phyloP scores from a whole-genome alignment of 441 rosid genomes.

The Jatropha podagrica region DNA sequence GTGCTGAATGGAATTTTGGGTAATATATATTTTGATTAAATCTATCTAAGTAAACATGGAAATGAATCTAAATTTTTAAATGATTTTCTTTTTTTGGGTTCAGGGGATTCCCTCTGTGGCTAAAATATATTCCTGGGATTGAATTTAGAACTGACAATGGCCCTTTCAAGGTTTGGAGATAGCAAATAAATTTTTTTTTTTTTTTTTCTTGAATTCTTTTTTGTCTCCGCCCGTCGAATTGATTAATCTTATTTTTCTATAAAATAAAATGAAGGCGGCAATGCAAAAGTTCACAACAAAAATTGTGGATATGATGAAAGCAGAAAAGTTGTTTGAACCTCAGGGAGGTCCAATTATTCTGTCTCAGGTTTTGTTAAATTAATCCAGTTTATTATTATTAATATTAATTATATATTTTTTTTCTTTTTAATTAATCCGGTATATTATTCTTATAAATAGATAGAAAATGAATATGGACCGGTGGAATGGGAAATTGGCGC shows the following conservation, averaged over 20 bases:
- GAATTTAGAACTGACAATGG: slow-evolving; percentile 84
- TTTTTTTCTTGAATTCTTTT: not conserved
- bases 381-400: not conserved
- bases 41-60: not conserved
- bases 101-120: slow-evolving; percentile 99
- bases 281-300: slow-evolving; percentile 80
- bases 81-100: slow-evolving; percentile 15
- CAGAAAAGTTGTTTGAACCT: slow-evolving; percentile 68
- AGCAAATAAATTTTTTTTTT: not conserved
- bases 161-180: slow-evolving; percentile 76
- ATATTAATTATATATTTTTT: not conserved
- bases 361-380: slow-evolving; percentile 61
- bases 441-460: slow-evolving; percentile 42
- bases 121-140: slow-evolving; percentile 85
- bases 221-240: not conserved
- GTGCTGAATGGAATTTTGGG: slow-evolving; percentile 99
- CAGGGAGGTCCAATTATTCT: slow-evolving; percentile 98
- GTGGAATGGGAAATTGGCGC: slow-evolving; percentile 80
- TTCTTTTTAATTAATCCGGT: not conserved
- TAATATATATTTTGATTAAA: slow-evolving; percentile 23
- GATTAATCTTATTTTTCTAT: not conserved
- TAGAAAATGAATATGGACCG: slow-evolving; percentile 96
- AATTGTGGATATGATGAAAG: slow-evolving; percentile 89
- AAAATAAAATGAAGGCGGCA: slow-evolving; percentile 24
- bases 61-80: not conserved